Percentiles rank a stretch among this genome's conserved stretches.
Conservation (phyloP, 108 stramenopile genomes). For the Fragilariopsis cylindrus region DNA sequence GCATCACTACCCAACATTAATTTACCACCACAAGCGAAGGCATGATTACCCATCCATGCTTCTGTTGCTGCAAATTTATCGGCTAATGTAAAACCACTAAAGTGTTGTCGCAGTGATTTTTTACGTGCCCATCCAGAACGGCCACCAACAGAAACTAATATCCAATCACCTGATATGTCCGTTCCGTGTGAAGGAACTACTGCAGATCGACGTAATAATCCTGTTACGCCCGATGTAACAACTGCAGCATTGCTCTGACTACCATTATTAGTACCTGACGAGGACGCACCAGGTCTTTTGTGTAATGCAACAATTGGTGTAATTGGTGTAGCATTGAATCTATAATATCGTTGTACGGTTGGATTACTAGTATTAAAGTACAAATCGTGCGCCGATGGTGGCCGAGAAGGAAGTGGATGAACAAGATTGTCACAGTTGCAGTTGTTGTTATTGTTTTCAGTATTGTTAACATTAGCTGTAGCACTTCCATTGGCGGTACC, state of each 20-base stretch:
- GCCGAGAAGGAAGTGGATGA: slow-evolving; percentile 25
- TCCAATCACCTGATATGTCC: slow-evolving; percentile 76
- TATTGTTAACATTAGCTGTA: neutral
- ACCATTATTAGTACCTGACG: neutral
- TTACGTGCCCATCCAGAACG: slow-evolving; percentile 84
- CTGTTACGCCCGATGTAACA: slow-evolving; percentile 53
- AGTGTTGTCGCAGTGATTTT: slow-evolving; percentile 32
- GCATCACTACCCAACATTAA: slow-evolving; percentile 86
- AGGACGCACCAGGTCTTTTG: slow-evolving; percentile 48
- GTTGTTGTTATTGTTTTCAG: neutral
- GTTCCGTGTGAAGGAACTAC: slow-evolving; percentile 86
- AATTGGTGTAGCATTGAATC: slow-evolving; percentile 71
- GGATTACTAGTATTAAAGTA: slow-evolving; percentile 58
- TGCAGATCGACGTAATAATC: slow-evolving; percentile 70
- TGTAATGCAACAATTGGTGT: slow-evolving; percentile 84
- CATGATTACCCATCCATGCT: slow-evolving; percentile 89
- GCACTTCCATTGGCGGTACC: neutral
- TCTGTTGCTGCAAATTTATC: slow-evolving; percentile 62
- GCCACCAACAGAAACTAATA: slow-evolving; percentile 81
- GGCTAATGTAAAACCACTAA: slow-evolving; percentile 54
- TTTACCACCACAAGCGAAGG: slow-evolving; percentile 81
- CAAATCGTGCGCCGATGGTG: slow-evolving; percentile 42
- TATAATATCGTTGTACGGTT: slow-evolving; percentile 84
- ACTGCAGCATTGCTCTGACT: slow-evolving; percentile 15
- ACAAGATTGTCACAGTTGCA: slow-evolving; percentile 5